Percentiles rank a stretch among this genome's conserved stretches.
These are phyloP conservation scores for Millerozyma miso DNA, from an alignment of 805 yeast genomes.

Conservation along the genomic window DNA sequence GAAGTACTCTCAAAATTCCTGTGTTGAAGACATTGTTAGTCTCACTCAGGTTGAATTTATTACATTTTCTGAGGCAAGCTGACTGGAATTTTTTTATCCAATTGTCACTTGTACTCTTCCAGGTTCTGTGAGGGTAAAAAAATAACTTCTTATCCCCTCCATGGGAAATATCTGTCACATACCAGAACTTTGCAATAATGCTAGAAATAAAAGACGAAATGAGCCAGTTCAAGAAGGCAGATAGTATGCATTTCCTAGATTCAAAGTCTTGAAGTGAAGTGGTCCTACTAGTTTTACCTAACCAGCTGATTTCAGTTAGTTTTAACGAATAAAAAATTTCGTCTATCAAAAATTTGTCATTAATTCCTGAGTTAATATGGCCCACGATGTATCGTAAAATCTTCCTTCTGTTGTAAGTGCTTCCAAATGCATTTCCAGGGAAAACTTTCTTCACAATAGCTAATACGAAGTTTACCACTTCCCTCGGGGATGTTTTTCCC, in stretches of 20 bases:
- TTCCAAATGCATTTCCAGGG: conserved; percentile 53
- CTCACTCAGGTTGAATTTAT: not conserved
- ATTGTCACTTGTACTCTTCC: conserved; percentile 44
- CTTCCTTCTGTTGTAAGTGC: conserved; percentile 40
- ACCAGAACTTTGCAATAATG: conserved; percentile 53
- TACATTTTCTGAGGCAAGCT: not conserved
- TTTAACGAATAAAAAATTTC: conserved; percentile 32
- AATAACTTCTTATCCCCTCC: conserved; percentile 23
- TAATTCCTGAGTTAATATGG: conserved; percentile 34
- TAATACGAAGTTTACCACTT: conserved; percentile 41
- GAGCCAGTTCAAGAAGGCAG: conserved; percentile 55
- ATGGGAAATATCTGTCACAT: conserved; percentile 51
- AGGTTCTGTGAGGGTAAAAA: conserved; percentile 55
- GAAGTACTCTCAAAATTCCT: conserved; percentile 50
- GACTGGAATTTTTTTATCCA: conserved; percentile 26
- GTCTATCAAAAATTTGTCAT: conserved; percentile 29
- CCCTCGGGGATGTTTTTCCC: conserved; percentile 23
- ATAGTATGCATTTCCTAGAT: conserved; percentile 33
- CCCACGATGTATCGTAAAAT: conserved; percentile 33
- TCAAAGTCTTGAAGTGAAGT: conserved; percentile 40
- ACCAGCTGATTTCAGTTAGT: conserved; percentile 52
- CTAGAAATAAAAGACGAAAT: conserved; percentile 43
- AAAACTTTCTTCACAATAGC: conserved; percentile 44
- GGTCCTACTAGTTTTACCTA: conserved; percentile 28
- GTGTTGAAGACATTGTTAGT: conserved; percentile 10